Percentiles rank a stretch among this genome's conserved stretches.
phyloP scores from a whole-genome alignment of 306 rosid genomes.

The Cucumis sativus region DNA sequence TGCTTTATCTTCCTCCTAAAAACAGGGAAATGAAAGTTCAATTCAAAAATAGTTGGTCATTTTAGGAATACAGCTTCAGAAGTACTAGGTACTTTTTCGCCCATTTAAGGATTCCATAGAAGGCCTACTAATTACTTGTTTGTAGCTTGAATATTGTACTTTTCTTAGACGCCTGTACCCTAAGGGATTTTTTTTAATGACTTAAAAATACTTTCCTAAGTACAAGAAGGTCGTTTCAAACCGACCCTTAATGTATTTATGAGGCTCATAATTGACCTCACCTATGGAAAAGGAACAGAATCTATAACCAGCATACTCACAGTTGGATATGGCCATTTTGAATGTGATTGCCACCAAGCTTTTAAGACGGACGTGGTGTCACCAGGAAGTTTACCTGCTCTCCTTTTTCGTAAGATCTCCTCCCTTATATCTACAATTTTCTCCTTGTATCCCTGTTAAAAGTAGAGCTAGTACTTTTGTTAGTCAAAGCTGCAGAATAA shows the following conservation, averaged over 20 bases:
- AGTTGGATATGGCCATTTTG: constrained; percentile 98
- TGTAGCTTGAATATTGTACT: not conserved
- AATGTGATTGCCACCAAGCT: constrained; percentile 95
- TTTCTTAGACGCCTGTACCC: not conserved
- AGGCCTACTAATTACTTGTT: not conserved
- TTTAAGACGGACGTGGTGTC: constrained; percentile 94
- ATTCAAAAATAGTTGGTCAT: not conserved
- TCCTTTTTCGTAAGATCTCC: constrained; percentile 92
- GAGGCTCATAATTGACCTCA: too few species aligned
- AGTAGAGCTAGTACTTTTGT: not conserved
- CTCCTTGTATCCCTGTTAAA: constrained; percentile 73
- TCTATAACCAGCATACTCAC: constrained; percentile 28
- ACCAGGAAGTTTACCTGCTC: constrained; percentile 99
- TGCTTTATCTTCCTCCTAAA: constrained; percentile 86
- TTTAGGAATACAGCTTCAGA: not conserved
- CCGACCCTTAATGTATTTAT: too few species aligned
- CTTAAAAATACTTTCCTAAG: too few species aligned
- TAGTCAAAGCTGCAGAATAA: not conserved
- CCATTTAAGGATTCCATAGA: not conserved
- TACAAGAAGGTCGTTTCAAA: too few species aligned
- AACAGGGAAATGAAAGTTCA: not conserved
- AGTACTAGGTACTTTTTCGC: not conserved
- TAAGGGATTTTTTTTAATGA: too few species aligned
- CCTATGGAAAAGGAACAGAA: not conserved
- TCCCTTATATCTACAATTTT: constrained; percentile 87